Percentiles rank a stretch among this genome's conserved stretches.
Conservation (phyloP, 495 filamentous ascomycete genomes). For the Hyaloscypha hepaticicola region DNA sequence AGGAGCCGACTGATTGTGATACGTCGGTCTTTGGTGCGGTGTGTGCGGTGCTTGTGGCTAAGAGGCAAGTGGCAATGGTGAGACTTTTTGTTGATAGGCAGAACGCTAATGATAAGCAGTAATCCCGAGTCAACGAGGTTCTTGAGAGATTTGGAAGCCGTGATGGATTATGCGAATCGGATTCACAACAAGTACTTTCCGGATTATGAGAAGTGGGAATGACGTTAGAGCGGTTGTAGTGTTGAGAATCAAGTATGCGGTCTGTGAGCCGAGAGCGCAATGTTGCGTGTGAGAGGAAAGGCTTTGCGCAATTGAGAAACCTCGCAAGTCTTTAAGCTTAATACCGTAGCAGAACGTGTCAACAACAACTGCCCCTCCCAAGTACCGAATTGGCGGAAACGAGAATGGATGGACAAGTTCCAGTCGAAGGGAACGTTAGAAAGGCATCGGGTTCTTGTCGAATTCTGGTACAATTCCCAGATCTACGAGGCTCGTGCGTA, state of each 20-base stretch:
- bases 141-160: conserved; percentile 44
- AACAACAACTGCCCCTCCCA: background rate
- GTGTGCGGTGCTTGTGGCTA: conserved; percentile 45
- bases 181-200: conserved; percentile 60
- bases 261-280: background rate
- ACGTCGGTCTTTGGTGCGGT: conserved; percentile 57
- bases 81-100: background rate
- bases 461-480: too few relatives aligned
- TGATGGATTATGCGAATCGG: conserved; percentile 56
- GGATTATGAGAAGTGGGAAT: conserved; percentile 49
- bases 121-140: conserved; percentile 45
- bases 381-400: background rate
- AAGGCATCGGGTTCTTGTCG: background rate
- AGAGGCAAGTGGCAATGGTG: conserved; percentile 40
- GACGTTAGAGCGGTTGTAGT: background rate
- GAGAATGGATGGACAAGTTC: background rate
- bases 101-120: conserved; percentile 34
- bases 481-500: too few relatives aligned
- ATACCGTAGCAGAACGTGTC: too few relatives aligned
- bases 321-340: background rate
- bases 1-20: conserved; percentile 57
- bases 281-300: background rate
- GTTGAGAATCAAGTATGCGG: background rate
- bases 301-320: background rate
- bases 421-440: background rate